phyloP scores from a whole-genome alignment of 2,329 filamentous ascomycete genomes.

The Cytospora schulzeri region DNA sequence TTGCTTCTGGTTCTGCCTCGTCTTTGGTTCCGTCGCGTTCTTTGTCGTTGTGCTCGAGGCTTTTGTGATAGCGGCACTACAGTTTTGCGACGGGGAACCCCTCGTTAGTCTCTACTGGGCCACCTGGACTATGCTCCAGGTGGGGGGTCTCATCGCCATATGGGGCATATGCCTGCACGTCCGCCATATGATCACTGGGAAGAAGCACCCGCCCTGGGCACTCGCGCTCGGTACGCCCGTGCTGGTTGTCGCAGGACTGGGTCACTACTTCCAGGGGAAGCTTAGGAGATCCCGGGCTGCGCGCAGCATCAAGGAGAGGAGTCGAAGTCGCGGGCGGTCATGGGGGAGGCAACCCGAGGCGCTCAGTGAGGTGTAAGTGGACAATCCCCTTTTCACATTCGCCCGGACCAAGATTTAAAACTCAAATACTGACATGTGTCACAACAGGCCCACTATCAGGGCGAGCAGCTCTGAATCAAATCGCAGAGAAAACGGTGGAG shows the following conservation, averaged over 20 bases:
- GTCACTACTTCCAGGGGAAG: slow-evolving; percentile 49
- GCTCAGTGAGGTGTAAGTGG: slow-evolving; percentile 25
- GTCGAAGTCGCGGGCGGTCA: slow-evolving; percentile 17
- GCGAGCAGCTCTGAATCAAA: slow-evolving; percentile 19
- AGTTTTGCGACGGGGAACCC: slow-evolving; percentile 63
- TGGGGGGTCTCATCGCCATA: slow-evolving; percentile 61
- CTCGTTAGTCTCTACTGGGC: slow-evolving; percentile 63
- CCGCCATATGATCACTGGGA: slow-evolving; percentile 50
- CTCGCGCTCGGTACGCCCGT: slow-evolving; percentile 63
- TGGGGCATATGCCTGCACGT: slow-evolving; percentile 58
- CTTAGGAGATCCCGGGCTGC: slow-evolving; percentile 37
- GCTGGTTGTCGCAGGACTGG: slow-evolving; percentile 58
- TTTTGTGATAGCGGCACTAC: slow-evolving; percentile 54
- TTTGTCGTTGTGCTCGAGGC: slow-evolving; percentile 56
- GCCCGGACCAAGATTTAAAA: no score
- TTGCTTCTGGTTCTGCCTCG: slow-evolving; percentile 47
- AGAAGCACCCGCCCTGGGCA: slow-evolving; percentile 60
- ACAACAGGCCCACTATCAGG: slow-evolving; percentile 18
- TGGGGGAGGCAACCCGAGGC: slow-evolving; percentile 16
- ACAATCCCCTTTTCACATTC: neutral
- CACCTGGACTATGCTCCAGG: slow-evolving; percentile 62
- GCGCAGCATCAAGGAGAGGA: slow-evolving; percentile 40
- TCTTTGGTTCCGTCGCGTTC: slow-evolving; percentile 48
- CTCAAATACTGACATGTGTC: neutral
- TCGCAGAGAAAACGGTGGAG: slow-evolving; percentile 6